These are phyloP conservation scores for Blastomyces parvus DNA, from an alignment of 2,329 filamentous ascomycete species.

Conservation along the genomic window DNA sequence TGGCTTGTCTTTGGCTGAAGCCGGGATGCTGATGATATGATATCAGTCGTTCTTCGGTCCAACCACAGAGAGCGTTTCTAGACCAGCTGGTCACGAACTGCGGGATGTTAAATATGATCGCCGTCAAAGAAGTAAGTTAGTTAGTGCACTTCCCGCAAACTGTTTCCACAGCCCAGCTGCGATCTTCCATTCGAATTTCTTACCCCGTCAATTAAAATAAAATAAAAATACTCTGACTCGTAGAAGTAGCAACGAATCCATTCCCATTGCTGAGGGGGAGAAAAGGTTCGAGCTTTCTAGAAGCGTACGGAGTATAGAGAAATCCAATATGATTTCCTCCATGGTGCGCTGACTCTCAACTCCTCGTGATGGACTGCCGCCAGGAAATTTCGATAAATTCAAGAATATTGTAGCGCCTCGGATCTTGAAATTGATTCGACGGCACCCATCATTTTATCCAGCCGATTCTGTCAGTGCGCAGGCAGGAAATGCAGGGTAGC, in stretches of 20 bases:
- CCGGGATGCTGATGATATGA: background rate
- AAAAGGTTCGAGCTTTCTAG: background rate
- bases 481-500: background rate
- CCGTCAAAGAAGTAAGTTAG: background rate
- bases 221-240: background rate
- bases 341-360: background rate
- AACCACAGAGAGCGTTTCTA: background rate
- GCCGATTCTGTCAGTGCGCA: background rate
- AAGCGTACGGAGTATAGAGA: background rate
- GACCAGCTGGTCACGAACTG: background rate
- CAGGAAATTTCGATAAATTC: too few species aligned
- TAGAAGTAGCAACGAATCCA: background rate
- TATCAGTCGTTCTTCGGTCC: background rate
- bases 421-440: background rate
- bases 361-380: background rate
- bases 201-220: background rate
- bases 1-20: background rate
- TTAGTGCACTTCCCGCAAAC: background rate
- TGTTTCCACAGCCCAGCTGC: background rate
- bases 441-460: conserved; percentile 1
- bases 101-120: background rate
- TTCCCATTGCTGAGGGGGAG: background rate
- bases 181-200: background rate
- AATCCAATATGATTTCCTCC: background rate
- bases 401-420: background rate